A percentile compares a stretch with the other conserved stretches of the same genome.
Conservation (phyloP, 1,284 basidiomycete genomes). For the Ustilago xerochloae region DNA sequence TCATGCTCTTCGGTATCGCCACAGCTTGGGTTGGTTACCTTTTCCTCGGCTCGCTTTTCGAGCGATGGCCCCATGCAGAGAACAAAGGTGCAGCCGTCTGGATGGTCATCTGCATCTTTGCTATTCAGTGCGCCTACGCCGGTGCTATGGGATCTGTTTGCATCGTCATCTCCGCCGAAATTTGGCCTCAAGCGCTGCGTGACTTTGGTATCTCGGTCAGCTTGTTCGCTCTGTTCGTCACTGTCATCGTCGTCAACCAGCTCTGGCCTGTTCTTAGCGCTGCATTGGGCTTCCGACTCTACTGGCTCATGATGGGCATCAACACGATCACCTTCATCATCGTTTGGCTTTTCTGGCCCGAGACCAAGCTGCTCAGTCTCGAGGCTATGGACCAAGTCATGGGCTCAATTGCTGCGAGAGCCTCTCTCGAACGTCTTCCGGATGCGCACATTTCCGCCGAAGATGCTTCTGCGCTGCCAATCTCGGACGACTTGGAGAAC, state of each 20-base stretch:
- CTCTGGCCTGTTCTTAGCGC: constrained; percentile 12
- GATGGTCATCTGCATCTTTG: background rate
- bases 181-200: background rate
- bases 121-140: background rate
- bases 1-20: background rate
- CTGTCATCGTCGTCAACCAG: constrained; percentile 15
- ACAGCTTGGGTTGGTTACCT: background rate
- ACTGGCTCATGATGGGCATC: constrained; percentile 11
- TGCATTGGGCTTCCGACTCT: constrained; percentile 5
- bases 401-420: background rate
- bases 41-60: background rate
- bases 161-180: background rate
- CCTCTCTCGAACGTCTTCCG: background rate
- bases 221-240: background rate
- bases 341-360: constrained; percentile 5
- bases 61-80: background rate
- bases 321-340: constrained; percentile 5
- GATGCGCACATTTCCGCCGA: background rate
- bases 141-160: background rate
- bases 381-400: constrained; percentile 3
- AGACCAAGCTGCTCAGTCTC: constrained; percentile 4
- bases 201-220: background rate
- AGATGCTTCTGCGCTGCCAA: background rate
- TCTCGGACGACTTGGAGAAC: background rate
- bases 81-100: background rate